Conservation (phyloP, 106 monocot genomes). For the Dioscorea zingiberensis region DNA sequence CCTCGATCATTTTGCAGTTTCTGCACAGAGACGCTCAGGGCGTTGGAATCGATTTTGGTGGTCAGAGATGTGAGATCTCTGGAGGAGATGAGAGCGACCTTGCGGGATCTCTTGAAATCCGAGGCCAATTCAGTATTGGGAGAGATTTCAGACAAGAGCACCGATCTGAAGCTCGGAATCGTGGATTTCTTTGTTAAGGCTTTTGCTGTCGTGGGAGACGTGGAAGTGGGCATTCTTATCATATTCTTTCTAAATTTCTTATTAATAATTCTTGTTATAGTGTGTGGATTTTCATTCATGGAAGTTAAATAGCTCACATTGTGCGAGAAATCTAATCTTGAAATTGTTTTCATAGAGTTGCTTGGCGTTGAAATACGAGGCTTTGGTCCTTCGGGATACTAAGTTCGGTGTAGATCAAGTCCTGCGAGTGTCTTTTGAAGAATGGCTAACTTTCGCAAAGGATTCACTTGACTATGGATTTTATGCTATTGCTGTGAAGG, state of each 20-base stretch:
- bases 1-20: slow-evolving; percentile 30
- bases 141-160: slow-evolving; percentile 21
- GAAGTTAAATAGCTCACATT: too few relatives aligned
- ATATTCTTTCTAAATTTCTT: background rate
- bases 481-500: slow-evolving; percentile 80
- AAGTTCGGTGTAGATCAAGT: slow-evolving; percentile 19
- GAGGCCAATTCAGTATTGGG: slow-evolving; percentile 27
- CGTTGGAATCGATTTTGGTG: slow-evolving; percentile 54
- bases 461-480: slow-evolving; percentile 78
- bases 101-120: slow-evolving; percentile 46
- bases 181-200: slow-evolving; percentile 80
- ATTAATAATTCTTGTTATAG: too few relatives aligned
- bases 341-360: slow-evolving; percentile 53
- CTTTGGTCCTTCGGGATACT: slow-evolving; percentile 63
- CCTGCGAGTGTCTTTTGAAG: slow-evolving; percentile 57
- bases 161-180: slow-evolving; percentile 36
- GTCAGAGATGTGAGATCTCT: slow-evolving; percentile 42
- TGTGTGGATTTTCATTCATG: too few relatives aligned
- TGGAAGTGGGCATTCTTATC: slow-evolving; percentile 41
- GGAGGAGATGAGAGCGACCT: too few relatives aligned
- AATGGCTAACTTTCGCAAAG: slow-evolving; percentile 80
- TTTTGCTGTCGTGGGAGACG: slow-evolving; percentile 73
- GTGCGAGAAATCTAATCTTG: too few relatives aligned
- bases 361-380: slow-evolving; percentile 85
- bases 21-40: slow-evolving; percentile 27